Evolutionary conservation across 2,329 filamentous ascomycete genomes (phyloP), one percentile per base, ranked within the genome.

Genomic region (Ciborinia camelliae): DNA sequence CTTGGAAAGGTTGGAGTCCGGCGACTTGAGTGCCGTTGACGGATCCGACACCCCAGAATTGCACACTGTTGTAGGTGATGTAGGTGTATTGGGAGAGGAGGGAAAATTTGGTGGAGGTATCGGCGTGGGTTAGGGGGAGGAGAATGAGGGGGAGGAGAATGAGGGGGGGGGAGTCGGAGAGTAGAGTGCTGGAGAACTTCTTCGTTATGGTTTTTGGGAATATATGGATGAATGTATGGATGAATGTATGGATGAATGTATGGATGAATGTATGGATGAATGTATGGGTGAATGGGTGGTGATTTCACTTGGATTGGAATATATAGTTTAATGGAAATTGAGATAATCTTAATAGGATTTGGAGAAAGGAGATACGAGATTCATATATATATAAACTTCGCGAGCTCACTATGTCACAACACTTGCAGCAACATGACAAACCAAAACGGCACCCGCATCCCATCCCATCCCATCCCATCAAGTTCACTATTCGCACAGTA

Each of bases 71-170:
- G 32, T 51, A 60, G 12, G 57, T 10, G 3, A 14, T 28, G 45
- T 60, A 59, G 20, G 43, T 48, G n/a, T 28, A 60, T 35, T 48
- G 37, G 14, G 57, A 50, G 43, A 60, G 30, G 30, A 60, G 43
- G 28, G 43, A 37, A 30, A 50, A 60, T 26, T 59, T 48, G 28
- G 55, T 28, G 20, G 28, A 23, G 5, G 55, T 59, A 18, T 5
- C 28, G 28, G 28, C 41, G 10, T n/a, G 8, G 26, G n/a, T 28
- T 23, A 37, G 30, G 45, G 43, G 30, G 12, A 28, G 14, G 43
- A 50, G 30, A 4, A 23, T 32, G 14, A 60, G 28, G 28, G 23
- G 4, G 12, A 50, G 43, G 43, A 20, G 7, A 7, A 45, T 5
- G 32, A n/a, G 28, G 14, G 48, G 43, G 10, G 32, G 28, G 28